A percentile compares a stretch with the other conserved stretches of the same genome.
These are phyloP conservation scores for Alternaria sp. DNA, from an alignment of 2,329 filamentous ascomycete species.

Conservation along the genomic window DNA sequence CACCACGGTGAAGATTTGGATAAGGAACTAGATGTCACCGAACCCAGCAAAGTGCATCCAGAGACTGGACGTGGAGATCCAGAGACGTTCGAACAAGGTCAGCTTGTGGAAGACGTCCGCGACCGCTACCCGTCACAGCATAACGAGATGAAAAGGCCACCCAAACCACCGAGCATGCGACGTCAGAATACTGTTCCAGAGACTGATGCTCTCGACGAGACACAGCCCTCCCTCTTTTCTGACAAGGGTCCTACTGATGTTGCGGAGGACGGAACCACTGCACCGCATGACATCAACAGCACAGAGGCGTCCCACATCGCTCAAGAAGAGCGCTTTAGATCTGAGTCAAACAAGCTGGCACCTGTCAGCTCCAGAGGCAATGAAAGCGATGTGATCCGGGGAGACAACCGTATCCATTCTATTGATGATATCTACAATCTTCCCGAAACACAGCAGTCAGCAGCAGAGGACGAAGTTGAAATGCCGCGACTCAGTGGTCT, in stretches of 20 bases:
- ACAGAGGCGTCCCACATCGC: constrained; percentile 45
- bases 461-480: constrained; percentile 43
- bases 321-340: constrained; percentile 48
- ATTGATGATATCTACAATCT: constrained; percentile 49
- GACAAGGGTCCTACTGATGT: constrained; percentile 1
- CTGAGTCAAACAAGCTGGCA: constrained; percentile 23
- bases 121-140: background rate
- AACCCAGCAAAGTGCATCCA: constrained; percentile 16
- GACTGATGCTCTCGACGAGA: constrained; percentile 46
- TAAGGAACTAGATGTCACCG: constrained; percentile 17
- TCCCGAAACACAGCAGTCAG: constrained; percentile 43
- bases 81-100: constrained; percentile 32
- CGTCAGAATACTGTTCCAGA: constrained; percentile 45
- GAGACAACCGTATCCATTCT: constrained; percentile 31
- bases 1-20: constrained; percentile 6
- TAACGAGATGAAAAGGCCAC: background rate
- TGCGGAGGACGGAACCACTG: background rate
- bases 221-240: constrained; percentile 39
- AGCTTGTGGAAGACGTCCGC: background rate
- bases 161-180: constrained; percentile 21
- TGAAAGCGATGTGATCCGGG: constrained; percentile 22
- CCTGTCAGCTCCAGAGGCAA: constrained; percentile 25
- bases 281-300: constrained; percentile 26
- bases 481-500: constrained; percentile 44
- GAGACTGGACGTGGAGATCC: constrained; percentile 30